phyloP scores from a whole-genome alignment of 1,139 yeast species.

The Pichia sp. region DNA sequence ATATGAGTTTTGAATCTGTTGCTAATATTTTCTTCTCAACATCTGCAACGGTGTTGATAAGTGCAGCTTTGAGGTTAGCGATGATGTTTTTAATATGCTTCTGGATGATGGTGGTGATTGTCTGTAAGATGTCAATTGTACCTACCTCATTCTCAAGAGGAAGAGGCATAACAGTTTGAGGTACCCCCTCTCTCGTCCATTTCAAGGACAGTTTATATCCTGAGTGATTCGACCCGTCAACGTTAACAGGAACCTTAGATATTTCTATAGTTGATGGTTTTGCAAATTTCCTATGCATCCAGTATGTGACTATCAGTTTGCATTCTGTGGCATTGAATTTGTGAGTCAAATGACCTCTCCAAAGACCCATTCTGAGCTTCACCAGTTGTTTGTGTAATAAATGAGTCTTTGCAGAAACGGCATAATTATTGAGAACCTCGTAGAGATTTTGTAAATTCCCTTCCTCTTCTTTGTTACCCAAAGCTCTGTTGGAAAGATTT shows the following conservation, averaged over 20 bases:
- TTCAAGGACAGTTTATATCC: constrained; percentile 50
- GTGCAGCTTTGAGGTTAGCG: constrained; percentile 20
- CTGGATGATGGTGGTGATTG: constrained; percentile 22
- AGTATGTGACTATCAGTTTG: constrained; percentile 58
- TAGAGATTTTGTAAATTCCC: constrained; percentile 54
- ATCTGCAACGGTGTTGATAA: constrained; percentile 21
- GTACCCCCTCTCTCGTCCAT: constrained; percentile 60
- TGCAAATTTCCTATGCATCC: constrained; percentile 46
- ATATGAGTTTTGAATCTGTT: constrained; percentile 19
- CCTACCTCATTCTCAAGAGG: constrained; percentile 6
- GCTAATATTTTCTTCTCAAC: constrained; percentile 26
- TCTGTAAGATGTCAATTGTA: constrained; percentile 22
- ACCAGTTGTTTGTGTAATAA: constrained; percentile 60
- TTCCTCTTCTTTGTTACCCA: constrained; percentile 30
- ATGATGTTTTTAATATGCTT: constrained; percentile 27
- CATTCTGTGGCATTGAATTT: constrained; percentile 58
- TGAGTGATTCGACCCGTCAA: constrained; percentile 25
- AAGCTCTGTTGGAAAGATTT: constrained; percentile 53
- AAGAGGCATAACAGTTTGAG: constrained; percentile 19
- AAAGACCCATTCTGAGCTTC: constrained; percentile 46
- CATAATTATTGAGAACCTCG: constrained; percentile 60
- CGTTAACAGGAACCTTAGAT: constrained; percentile 44
- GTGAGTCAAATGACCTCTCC: constrained; percentile 66
- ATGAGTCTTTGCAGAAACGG: constrained; percentile 68
- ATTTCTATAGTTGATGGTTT: constrained; percentile 52